These are phyloP conservation scores for Fusarium agapanthi DNA, from an alignment of 2,329 filamentous ascomycete genomes.

Conservation along the genomic window DNA sequence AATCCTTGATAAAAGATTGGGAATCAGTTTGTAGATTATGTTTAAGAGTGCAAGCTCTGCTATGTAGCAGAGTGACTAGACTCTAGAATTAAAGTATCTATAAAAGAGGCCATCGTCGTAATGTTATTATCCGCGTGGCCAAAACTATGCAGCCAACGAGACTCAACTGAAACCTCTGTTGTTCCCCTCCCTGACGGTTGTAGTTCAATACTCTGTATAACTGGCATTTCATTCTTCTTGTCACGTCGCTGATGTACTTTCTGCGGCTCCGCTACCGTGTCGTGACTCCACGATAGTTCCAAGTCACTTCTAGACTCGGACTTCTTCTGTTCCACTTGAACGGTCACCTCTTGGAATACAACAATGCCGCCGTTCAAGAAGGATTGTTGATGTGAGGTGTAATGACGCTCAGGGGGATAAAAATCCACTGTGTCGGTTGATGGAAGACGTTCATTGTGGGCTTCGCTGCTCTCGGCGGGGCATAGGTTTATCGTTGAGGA, in stretches of 20 bases:
- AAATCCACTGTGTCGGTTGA: neutral
- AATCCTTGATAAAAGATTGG: neutral
- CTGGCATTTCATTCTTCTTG: neutral
- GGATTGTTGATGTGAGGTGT: neutral
- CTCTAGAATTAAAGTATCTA: constrained; percentile 13
- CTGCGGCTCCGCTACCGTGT: neutral
- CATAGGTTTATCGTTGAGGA: constrained; percentile 13
- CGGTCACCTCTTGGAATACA: constrained; percentile 18
- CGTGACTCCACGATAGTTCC: neutral
- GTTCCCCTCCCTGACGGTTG: constrained; percentile 8
- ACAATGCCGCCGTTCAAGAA: constrained; percentile 9
- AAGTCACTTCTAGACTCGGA: neutral
- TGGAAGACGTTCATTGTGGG: neutral
- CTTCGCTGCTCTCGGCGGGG: neutral
- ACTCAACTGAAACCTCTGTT: constrained; percentile 16
- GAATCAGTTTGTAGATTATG: neutral
- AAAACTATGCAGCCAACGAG: neutral
- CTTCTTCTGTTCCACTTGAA: constrained; percentile 7
- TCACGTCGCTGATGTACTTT: neutral
- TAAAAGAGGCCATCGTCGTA: constrained; percentile 5
- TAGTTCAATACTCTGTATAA: neutral
- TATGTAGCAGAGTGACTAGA: neutral
- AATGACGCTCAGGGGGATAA: neutral
- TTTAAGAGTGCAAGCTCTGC: neutral
- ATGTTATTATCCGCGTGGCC: neutral